phyloP scores from a whole-genome alignment of 2,329 filamentous ascomycete genomes.

The Huntiella savannae region DNA sequence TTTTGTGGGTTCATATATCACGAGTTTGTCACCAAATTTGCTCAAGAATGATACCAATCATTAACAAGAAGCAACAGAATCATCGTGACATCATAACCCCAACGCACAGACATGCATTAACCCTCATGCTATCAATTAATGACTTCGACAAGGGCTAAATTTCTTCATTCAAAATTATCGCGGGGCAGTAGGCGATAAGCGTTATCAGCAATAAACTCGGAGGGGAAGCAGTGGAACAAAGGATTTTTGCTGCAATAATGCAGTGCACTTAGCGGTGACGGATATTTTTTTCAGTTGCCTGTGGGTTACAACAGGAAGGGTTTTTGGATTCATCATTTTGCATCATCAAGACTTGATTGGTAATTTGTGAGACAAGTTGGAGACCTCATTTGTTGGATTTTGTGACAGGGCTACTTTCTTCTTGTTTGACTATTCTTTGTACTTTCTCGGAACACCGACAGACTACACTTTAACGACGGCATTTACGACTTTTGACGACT shows the following conservation, averaged over 20 bases:
- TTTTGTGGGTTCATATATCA: no score
- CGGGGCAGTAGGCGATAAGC: slow-evolving; percentile 10
- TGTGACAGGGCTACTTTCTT: not conserved
- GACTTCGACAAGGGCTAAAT: not conserved
- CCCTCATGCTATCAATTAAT: not conserved
- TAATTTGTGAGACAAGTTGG: not conserved
- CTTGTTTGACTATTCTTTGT: not conserved
- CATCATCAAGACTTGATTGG: slow-evolving; percentile 4
- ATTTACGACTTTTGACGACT: not conserved
- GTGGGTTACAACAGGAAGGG: not conserved
- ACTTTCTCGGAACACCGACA: not conserved
- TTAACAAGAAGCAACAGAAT: no score
- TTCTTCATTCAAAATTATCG: slow-evolving; percentile 1
- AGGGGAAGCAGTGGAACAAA: slow-evolving; percentile 5
- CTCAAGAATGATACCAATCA: no score
- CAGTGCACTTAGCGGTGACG: no score
- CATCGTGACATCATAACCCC: no score
- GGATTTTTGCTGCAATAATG: not conserved
- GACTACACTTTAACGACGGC: not conserved
- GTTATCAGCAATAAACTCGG: slow-evolving; percentile 8
- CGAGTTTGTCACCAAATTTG: no score
- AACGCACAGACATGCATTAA: not conserved
- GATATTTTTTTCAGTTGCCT: not conserved
- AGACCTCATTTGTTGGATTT: not conserved
- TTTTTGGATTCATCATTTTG: slow-evolving; percentile 6